Base-by-base conservation (phyloP, 2,329 filamentous ascomycete species). In the Hyphodiscus sp. region DNA sequence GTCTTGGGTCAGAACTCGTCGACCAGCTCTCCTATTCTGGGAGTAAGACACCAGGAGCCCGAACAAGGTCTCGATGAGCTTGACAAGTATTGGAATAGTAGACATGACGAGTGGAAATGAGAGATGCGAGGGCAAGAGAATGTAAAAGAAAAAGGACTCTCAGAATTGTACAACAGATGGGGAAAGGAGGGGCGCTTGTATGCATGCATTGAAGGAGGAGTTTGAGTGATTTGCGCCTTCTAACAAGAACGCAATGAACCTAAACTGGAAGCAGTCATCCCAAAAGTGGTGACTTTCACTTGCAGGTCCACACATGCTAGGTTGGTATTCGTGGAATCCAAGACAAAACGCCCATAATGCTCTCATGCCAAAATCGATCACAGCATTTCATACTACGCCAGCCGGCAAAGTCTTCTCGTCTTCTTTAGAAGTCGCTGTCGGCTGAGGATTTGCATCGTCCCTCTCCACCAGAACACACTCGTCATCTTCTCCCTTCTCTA, bases 381-480 rank as follows among this genome's bases (percentile, higher is more conserved):
- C 15, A n/a, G 45, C 45, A 7, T 11, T 47, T 47, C 45, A 49
- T 9, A 49, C 47, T 18, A 41, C 33, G 47, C 47, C 47, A 41
- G 47, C 18, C 23, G 19, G 19, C 16, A 19, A 18, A 20, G 8
- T 18, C 23, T 19, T 18, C 18, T 23, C 18, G 4, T 19, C 16
- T 16, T 23, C 33, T 38, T 18, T n/a, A 23, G n/a, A 4, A 8
- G 23, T 49, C 19, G 33, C 2, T 18, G n/a, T 20, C 19, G 23
- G n/a, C 43, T 19, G n/a, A 13, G 49, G 44, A 45, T 33, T 47
- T 29, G 49, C 59, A 58, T 67, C 62, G 26, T 58, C 60, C 42
- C 56, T 66, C 30, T 68, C 63, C 8, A 68, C 62, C 18, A 67
- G 29, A 4, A 68, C 62, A 45, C 61, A 58, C 41, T 67, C 65